These are phyloP conservation scores for Passalora sequoiae DNA, from an alignment of 2,329 filamentous ascomycete species.

Conservation along the genomic window DNA sequence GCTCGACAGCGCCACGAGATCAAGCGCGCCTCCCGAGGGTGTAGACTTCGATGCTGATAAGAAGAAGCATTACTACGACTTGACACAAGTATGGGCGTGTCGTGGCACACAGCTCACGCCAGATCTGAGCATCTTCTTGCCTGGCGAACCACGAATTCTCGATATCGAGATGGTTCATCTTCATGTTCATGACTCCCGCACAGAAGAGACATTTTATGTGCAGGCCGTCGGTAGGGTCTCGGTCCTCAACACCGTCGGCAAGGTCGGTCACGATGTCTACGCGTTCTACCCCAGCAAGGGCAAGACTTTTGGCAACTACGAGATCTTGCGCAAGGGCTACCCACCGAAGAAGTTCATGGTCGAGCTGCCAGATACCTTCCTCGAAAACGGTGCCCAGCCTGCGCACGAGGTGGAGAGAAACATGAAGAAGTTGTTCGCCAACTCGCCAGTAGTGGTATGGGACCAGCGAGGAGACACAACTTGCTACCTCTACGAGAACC, in stretches of 20 bases:
- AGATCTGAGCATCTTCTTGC: too few species aligned
- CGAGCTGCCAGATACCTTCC: neutral
- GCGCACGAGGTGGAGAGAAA: neutral
- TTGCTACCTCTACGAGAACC: constrained; percentile 4
- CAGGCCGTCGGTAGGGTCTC: neutral
- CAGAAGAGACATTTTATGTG: too few species aligned
- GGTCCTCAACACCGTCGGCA: neutral
- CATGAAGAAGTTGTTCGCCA: neutral
- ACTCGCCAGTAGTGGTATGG: constrained; percentile 15
- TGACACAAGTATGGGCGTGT: too few species aligned
- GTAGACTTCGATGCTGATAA: too few species aligned
- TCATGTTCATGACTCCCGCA: too few species aligned
- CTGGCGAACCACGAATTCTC: too few species aligned
- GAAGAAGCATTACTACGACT: too few species aligned
- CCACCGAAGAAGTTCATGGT: neutral
- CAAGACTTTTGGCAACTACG: neutral
- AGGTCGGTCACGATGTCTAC: neutral
- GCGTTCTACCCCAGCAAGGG: neutral
- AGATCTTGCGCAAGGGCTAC: neutral
- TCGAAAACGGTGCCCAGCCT: neutral
- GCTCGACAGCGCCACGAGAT: too few species aligned
- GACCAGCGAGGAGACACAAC: constrained; percentile 9
- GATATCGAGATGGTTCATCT: too few species aligned
- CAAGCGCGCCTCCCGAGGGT: too few species aligned
- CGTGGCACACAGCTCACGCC: too few species aligned